Conservation (phyloP, 1,139 yeast species). For the Diutina sp. region DNA sequence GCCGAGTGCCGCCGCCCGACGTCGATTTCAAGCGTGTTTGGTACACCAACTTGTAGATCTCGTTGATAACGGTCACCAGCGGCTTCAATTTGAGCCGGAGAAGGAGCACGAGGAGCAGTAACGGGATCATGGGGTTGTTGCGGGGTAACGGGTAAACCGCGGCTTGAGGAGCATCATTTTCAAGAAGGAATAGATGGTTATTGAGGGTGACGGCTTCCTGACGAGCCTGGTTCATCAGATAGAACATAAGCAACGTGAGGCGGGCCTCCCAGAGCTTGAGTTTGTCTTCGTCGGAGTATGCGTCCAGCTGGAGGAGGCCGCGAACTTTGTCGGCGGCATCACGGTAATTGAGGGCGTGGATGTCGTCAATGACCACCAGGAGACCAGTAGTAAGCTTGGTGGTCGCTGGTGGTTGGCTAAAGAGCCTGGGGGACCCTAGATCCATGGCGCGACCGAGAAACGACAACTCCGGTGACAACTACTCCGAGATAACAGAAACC, state of each 20-base stretch:
- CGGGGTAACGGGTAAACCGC: conserved; percentile 25
- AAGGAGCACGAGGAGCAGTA: conserved; percentile 16
- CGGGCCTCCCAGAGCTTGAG: conserved; percentile 28
- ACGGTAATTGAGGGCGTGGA: neutral
- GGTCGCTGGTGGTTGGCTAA: neutral
- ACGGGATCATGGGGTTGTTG: conserved; percentile 13
- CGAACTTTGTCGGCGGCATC: neutral
- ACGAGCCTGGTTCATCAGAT: conserved; percentile 19
- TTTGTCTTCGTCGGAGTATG: neutral
- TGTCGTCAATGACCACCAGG: neutral
- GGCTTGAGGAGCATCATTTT: conserved; percentile 10
- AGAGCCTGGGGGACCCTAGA: neutral
- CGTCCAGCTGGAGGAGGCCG: neutral
- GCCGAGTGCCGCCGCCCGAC: neutral
- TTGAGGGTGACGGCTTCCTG: conserved; percentile 26
- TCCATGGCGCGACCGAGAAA: neutral
- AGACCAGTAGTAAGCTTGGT: neutral
- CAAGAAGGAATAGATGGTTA: conserved; percentile 21
- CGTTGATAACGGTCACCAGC: conserved; percentile 22
- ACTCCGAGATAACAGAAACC: too few species aligned
- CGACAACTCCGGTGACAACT: too few species aligned
- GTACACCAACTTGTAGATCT: conserved; percentile 26
- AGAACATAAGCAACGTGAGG: conserved; percentile 18
- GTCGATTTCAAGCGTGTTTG: conserved; percentile 17
- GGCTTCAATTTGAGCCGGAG: conserved; percentile 27